Conservation (phyloP, 176 grass and related monocot species). For the Musa acuminata region DNA sequence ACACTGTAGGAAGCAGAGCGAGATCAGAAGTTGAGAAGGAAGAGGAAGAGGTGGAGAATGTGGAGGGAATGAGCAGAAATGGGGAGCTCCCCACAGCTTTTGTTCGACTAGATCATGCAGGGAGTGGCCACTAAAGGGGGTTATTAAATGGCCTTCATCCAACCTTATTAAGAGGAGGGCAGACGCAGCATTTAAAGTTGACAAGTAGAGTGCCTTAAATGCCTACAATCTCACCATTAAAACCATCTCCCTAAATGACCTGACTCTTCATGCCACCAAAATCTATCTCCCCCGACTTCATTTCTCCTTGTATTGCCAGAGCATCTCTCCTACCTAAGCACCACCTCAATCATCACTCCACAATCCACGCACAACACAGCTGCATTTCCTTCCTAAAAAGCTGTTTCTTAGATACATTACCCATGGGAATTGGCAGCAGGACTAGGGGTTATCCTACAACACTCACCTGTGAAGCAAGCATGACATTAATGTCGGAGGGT, state of each 20-base stretch:
- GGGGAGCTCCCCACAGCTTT: too few species aligned
- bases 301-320: background rate
- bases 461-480: too few species aligned
- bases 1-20: background rate
- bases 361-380: too few species aligned
- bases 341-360: too few species aligned
- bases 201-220: constrained; percentile 28
- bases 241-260: constrained; percentile 28
- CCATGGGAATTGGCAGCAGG: too few species aligned
- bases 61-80: background rate
- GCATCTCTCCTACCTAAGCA: too few species aligned
- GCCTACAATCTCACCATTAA: constrained; percentile 26
- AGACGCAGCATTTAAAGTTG: constrained; percentile 36
- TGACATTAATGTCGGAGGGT: too few species aligned
- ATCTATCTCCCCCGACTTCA: constrained; percentile 11
- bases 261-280: constrained; percentile 31
- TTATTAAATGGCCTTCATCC: constrained; percentile 41
- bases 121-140: constrained; percentile 29
- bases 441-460: too few species aligned
- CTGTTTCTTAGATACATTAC: too few species aligned
- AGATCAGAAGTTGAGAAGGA: background rate
- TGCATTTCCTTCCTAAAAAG: too few species aligned
- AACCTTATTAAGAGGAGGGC: constrained; percentile 33
- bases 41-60: constrained; percentile 3
- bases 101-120: constrained; percentile 25